Evolutionary conservation across 164 flowering plant genomes (phyloP).

Genomic region (Berberis vulgaris): DNA sequence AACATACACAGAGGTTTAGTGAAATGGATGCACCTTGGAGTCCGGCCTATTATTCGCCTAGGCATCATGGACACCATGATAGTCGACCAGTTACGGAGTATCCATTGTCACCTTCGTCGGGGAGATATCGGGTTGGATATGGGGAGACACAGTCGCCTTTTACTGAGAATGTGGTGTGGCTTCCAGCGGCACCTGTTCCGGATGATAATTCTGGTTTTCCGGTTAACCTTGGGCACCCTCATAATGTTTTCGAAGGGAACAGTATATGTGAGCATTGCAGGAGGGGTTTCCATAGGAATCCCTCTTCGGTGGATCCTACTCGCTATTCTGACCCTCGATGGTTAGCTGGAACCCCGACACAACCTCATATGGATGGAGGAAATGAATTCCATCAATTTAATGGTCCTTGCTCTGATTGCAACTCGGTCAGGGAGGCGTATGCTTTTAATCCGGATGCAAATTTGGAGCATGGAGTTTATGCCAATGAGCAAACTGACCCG

Average conservation of each 20-base stretch:
- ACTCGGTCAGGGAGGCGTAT: constrained; percentile 36
- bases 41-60: constrained; percentile 83
- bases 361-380: constrained; percentile 41
- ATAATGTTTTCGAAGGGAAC: constrained; percentile 43
- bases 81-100: constrained; percentile 43
- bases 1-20: constrained; percentile 46
- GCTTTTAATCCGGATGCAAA: constrained; percentile 41
- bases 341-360: constrained; percentile 23
- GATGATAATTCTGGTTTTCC: constrained; percentile 8
- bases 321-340: constrained; percentile 25
- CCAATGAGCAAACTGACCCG: constrained; percentile 42
- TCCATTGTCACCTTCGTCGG: constrained; percentile 72
- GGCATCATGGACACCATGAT: constrained; percentile 59
- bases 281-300: constrained; percentile 48
- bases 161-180: constrained; percentile 55
- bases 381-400: constrained; percentile 39
- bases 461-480: constrained; percentile 36
- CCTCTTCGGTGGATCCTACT: constrained; percentile 14
- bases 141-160: constrained; percentile 43
- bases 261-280: constrained; percentile 54
- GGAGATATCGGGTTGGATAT: constrained; percentile 38
- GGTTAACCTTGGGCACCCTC: constrained; percentile 7
- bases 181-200: constrained; percentile 37
- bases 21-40: constrained; percentile 88
- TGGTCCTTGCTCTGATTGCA: constrained; percentile 43